phyloP scores from a whole-genome alignment of 75 land plant genomes.

The Chamaecyparis obtusa region DNA sequence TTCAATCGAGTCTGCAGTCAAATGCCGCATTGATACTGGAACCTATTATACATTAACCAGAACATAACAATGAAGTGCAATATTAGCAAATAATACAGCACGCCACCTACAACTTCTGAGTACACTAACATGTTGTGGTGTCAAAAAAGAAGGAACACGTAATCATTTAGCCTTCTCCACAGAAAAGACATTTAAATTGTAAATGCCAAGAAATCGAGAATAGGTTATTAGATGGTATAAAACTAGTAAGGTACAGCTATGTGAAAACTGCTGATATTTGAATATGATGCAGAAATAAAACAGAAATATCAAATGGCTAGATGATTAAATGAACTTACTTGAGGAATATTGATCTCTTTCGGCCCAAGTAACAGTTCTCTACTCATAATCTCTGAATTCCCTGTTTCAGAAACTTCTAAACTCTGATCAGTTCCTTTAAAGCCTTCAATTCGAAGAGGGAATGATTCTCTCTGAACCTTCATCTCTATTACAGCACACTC shows the following conservation, averaged over 20 bases:
- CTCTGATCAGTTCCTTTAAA: constrained; percentile 11
- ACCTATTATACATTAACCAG: constrained; percentile 23
- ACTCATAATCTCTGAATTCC: constrained; percentile 55
- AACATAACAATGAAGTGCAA: background rate
- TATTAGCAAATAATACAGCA: constrained; percentile 9
- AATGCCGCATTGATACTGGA: constrained; percentile 45
- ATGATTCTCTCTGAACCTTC: constrained; percentile 48
- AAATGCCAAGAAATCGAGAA: background rate
- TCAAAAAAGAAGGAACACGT: background rate
- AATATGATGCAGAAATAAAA: background rate
- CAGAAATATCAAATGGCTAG: background rate
- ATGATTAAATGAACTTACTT: constrained; percentile 16
- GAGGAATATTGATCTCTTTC: constrained; percentile 60
- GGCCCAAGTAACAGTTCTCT: constrained; percentile 86
- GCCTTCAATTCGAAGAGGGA: constrained; percentile 46
- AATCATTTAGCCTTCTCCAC: background rate
- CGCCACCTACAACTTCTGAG: background rate
- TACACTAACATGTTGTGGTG: background rate
- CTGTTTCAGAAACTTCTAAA: constrained; percentile 24
- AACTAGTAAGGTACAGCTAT: background rate
- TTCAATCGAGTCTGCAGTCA: constrained; percentile 87
- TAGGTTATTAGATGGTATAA: background rate
- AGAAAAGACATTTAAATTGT: background rate
- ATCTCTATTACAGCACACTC: constrained; percentile 77
- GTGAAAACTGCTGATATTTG: background rate